phyloP scores from a whole-genome alignment of 805 yeast species.

The Pichia phayaonensis region DNA sequence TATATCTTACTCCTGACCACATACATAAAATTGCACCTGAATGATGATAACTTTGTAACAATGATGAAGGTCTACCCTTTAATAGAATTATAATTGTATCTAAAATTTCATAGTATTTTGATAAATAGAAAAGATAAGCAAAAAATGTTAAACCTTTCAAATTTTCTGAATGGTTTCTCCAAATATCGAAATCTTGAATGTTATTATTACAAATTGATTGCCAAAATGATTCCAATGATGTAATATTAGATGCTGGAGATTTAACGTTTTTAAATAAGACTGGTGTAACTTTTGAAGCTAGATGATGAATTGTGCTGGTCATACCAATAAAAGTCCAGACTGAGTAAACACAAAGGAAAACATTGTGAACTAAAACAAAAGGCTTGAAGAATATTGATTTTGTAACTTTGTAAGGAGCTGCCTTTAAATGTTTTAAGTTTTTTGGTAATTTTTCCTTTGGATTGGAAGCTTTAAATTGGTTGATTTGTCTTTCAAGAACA shows the following conservation, averaged over 20 bases:
- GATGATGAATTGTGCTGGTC: slow-evolving; percentile 36
- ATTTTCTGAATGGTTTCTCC: slow-evolving; percentile 28
- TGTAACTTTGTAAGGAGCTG: slow-evolving; percentile 48
- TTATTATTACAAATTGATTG: slow-evolving; percentile 41
- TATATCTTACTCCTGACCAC: slow-evolving; percentile 71
- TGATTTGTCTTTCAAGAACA: slow-evolving; percentile 39
- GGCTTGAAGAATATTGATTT: slow-evolving; percentile 38
- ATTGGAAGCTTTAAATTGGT: slow-evolving; percentile 24
- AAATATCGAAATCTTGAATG: slow-evolving; percentile 51
- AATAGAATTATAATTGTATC: slow-evolving; percentile 61
- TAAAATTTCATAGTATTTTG: slow-evolving; percentile 64
- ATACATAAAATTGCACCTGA: slow-evolving; percentile 75
- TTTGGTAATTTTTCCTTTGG: slow-evolving; percentile 20
- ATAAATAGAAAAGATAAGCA: slow-evolving; percentile 61
- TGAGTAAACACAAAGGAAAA: slow-evolving; percentile 56
- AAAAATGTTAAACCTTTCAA: slow-evolving; percentile 43
- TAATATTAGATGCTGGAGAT: neutral
- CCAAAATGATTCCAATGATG: slow-evolving; percentile 42
- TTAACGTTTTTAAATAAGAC: slow-evolving; percentile 16
- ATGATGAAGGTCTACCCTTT: slow-evolving; percentile 59
- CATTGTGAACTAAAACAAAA: slow-evolving; percentile 54
- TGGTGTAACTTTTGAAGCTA: slow-evolving; percentile 27
- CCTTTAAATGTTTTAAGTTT: slow-evolving; percentile 32
- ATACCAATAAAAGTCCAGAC: slow-evolving; percentile 68
- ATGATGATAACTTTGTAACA: slow-evolving; percentile 69